Base-by-base conservation (phyloP, 129 eudicot species). In the Glebionis coronaria region DNA sequence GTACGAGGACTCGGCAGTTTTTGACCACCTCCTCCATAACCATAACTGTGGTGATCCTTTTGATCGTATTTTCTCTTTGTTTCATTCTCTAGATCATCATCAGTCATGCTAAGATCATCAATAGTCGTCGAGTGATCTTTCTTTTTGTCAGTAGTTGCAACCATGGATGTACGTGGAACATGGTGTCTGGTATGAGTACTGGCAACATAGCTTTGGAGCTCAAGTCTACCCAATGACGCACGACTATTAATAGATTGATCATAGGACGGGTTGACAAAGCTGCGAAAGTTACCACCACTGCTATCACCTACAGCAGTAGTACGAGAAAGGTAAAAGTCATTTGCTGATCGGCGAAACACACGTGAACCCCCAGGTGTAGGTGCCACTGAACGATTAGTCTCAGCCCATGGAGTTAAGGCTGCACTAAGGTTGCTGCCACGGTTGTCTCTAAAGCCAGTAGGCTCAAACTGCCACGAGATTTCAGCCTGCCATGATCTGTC, bases 401-500 rank as follows among this genome's bases (percentile, higher is more conserved):
- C 70, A n/a, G 84, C 58, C 88, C 85, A 87, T 0, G 95, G 91
- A 45, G 91, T 80, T 12, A 88, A 67, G n/a, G 84, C 91, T 3
- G 85, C 83, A 63, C 89, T 76, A 20, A 88, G 83, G 75, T 71
- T 73, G 69, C 28, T 78, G 51, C 27, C 75, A 20, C 85, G 82
- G 47, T 55, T 73, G 73, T 80, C 82, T 21, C 59, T 76, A 77
- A 79, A 79, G 12, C 79, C 76, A 8, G 84, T 56, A 13, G 95
- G 88, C 25, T 80, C 81, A 69, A 84, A 82, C 69, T 74, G 84
- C 95, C 95, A 88, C 0, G 88, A 84, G 35, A 88, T 61, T 59
- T 88, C 88, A 2, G 79, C 77, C 61, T 84, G 95, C 95, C 95
- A 88, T 6, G 95, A 88, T 60, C 21, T 58, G 72, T 88, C 91